Percentiles rank a stretch among this genome's conserved stretches.
Evolutionary conservation across 768 basidiomycete genomes (phyloP).

Genomic region (Boletus vinaceobasis): DNA sequence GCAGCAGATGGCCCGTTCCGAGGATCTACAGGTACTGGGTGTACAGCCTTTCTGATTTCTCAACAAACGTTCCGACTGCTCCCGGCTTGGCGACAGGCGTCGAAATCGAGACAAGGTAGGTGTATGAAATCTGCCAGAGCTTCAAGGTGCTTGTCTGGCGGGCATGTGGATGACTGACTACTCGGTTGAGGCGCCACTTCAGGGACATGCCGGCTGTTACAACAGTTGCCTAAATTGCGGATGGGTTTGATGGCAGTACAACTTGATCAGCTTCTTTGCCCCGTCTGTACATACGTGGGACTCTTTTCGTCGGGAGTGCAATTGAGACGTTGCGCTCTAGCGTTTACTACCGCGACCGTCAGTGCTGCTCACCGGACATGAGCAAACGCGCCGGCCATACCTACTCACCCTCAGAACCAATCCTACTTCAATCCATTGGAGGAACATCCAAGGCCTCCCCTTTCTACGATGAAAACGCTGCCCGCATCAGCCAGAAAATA

Average conservation of each 20-base stretch:
- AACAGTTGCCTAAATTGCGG: slow-evolving; percentile 20
- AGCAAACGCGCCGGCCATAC: slow-evolving; percentile 27
- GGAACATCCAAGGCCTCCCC: slow-evolving; percentile 30
- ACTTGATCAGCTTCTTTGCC: slow-evolving; percentile 33
- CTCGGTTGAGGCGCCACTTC: slow-evolving; percentile 12
- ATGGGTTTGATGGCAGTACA: slow-evolving; percentile 29
- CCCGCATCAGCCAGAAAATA: slow-evolving; percentile 47
- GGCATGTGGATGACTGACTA: neutral
- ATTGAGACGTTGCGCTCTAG: slow-evolving; percentile 25
- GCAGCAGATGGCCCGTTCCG: neutral
- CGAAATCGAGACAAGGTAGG: neutral
- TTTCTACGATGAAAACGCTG: slow-evolving; percentile 43
- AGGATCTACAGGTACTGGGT: slow-evolving; percentile 17
- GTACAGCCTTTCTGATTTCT: slow-evolving; percentile 18
- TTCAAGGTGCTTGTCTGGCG: neutral
- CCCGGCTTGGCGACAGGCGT: neutral
- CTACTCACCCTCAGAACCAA: slow-evolving; percentile 31
- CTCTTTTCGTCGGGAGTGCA: slow-evolving; percentile 29
- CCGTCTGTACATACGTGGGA: slow-evolving; percentile 37
- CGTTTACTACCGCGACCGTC: slow-evolving; percentile 16
- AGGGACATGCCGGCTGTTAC: slow-evolving; percentile 18
- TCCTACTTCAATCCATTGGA: slow-evolving; percentile 31
- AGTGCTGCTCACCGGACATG: slow-evolving; percentile 21
- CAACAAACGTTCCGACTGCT: slow-evolving; percentile 3
- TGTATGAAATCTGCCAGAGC: neutral